These are phyloP conservation scores for Dissoconium aciculare DNA, from an alignment of 2,329 filamentous ascomycete genomes.

Conservation along the genomic window DNA sequence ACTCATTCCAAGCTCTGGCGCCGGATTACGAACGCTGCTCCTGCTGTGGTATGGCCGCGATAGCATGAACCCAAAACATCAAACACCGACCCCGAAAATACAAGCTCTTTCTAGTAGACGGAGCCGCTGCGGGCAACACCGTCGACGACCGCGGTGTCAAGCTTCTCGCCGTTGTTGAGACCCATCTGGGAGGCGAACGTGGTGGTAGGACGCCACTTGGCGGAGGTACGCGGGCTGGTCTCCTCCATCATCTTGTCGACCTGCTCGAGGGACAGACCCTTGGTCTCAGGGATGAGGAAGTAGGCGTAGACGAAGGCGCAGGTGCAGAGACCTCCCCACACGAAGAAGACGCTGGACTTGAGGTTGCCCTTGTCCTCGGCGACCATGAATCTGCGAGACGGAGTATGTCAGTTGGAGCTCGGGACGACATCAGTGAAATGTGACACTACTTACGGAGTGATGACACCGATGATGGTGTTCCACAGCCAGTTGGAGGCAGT, in stretches of 20 bases:
- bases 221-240: slow-evolving; percentile 59
- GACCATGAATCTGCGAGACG: slow-evolving; percentile 47
- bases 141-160: slow-evolving; percentile 15
- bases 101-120: slow-evolving; percentile 22
- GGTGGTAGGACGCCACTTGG: slow-evolving; percentile 53
- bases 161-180: slow-evolving; percentile 20
- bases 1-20: no score
- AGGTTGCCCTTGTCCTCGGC: slow-evolving; percentile 41
- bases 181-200: slow-evolving; percentile 23
- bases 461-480: slow-evolving; percentile 28
- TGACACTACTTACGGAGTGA: slow-evolving; percentile 32
- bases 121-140: slow-evolving; percentile 25
- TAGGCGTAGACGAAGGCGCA: slow-evolving; percentile 48
- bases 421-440: slow-evolving; percentile 45
- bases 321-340: slow-evolving; percentile 28
- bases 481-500: slow-evolving; percentile 87
- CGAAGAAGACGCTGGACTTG: slow-evolving; percentile 29
- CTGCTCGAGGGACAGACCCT: slow-evolving; percentile 59
- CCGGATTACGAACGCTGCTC: slow-evolving; percentile 1
- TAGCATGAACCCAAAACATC: no score
- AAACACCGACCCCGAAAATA: no score
- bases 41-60: no score
- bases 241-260: slow-evolving; percentile 84
- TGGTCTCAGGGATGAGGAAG: slow-evolving; percentile 46
- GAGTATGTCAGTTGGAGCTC: no score